Evolutionary conservation across 768 basidiomycete species (phyloP), one percentile per base, ranked within the genome.

Genomic region (Phanerochaete carnosa): DNA sequence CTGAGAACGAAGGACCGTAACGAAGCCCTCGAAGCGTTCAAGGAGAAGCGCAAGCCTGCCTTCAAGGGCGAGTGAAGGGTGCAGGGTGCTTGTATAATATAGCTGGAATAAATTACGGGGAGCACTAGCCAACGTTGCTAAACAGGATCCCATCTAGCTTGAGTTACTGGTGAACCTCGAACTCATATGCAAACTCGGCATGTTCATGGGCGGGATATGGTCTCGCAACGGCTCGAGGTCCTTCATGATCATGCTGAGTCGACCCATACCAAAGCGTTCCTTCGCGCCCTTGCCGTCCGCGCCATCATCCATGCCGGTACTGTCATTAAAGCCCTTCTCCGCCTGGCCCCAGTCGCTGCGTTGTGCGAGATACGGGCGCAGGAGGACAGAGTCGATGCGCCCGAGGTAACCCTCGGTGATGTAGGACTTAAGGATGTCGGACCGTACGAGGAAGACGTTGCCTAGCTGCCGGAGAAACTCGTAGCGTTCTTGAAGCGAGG

Each of bases 391-490:
- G 65, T 98, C 96, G 65, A 99, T 95, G 19, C 94, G 84, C 9
- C 94, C 94, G 15, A 99, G 87, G 72, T 94, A 93, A 59, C 89
- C 90, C 69, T 97, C 95, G 11, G 89, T 92, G 72, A 98, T 94
- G 76, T 97, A 98, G 3, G 95, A 92, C 66, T 90, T 92, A 65
- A 99, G 83, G 60, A 95, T 92, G 64, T 98, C 95, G 7, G 96
- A 95, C 57, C 89, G 92, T 52, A 99, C 92, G 64, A 98, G 89
- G 82, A 98, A 99, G 64, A 95, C 83, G 69, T 98, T 96, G 65
- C 96, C 97, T 4, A 99, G 86, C 73, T 98, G 95, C 43, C 95
- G 89, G 63, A 98, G 88, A 77, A 98, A 98, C 71, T 98, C 97
- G 76, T 96, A 99, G 25, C 96, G 94, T 72, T 98, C 95, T 64